phyloP scores from a whole-genome alignment of 345 rosid species.

The Salix purpurea region DNA sequence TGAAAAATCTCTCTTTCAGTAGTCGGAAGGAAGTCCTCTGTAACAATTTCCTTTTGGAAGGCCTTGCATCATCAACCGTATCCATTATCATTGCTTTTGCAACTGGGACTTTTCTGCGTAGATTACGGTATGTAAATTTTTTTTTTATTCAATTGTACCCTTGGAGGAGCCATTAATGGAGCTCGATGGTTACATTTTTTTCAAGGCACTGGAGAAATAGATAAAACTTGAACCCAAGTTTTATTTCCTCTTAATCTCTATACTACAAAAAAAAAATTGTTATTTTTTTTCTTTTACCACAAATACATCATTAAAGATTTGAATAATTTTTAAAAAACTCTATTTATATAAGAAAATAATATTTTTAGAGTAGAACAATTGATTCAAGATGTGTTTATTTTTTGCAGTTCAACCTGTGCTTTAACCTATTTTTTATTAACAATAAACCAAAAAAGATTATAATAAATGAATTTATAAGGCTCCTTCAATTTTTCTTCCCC shows the following conservation, averaged over 20 bases:
- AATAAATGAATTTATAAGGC: too few relatives aligned
- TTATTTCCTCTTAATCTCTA: too few relatives aligned
- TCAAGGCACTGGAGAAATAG: too few relatives aligned
- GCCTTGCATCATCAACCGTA: background rate
- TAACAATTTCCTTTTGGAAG: conserved; percentile 16
- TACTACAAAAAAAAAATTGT: background rate
- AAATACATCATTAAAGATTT: too few relatives aligned
- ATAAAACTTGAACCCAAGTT: too few relatives aligned
- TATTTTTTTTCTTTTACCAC: background rate
- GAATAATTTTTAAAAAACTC: too few relatives aligned
- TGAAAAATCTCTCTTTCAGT: conserved; percentile 6
- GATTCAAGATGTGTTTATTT: background rate
- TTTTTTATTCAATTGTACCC: background rate
- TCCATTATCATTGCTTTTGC: conserved; percentile 14
- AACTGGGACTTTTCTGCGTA: conserved; percentile 24
- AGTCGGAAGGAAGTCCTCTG: conserved; percentile 17
- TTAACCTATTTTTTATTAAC: background rate
- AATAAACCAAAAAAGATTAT: too few relatives aligned
- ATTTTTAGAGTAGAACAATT: too few relatives aligned
- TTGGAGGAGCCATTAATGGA: background rate
- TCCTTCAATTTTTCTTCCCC: too few relatives aligned
- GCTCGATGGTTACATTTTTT: background rate
- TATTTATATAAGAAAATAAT: too few relatives aligned
- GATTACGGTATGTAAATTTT: background rate
- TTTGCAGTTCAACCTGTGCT: background rate